A percentile compares a stretch with the other conserved stretches of the same genome.
Conservation (phyloP, 768 basidiomycete species). For the Mycena capillaripes region DNA sequence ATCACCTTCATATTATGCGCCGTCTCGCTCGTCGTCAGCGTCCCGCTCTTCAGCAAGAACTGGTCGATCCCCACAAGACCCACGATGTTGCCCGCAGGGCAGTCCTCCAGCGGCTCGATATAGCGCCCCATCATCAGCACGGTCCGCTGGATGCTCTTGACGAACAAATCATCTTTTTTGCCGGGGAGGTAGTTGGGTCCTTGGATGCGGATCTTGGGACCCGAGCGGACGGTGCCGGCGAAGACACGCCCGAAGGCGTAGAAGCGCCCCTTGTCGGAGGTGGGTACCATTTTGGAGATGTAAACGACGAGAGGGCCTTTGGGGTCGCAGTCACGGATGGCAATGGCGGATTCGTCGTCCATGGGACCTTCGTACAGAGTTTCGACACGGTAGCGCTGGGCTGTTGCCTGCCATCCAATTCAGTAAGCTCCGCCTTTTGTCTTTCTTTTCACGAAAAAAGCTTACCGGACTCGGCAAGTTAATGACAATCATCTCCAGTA, state of each 20-base stretch:
- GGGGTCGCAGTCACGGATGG: slow-evolving; percentile 98
- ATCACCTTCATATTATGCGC: slow-evolving; percentile 99
- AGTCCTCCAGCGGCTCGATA: slow-evolving; percentile 99
- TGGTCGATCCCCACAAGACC: slow-evolving; percentile 99
- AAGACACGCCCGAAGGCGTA: slow-evolving; percentile 99
- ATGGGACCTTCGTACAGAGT: slow-evolving; percentile 99
- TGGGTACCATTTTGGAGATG: slow-evolving; percentile 99
- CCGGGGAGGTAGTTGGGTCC: slow-evolving; percentile 99
- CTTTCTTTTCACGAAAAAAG: too few species aligned
- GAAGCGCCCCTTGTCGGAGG: slow-evolving; percentile 99
- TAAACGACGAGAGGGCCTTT: slow-evolving; percentile 97
- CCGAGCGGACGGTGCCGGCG: slow-evolving; percentile 96
- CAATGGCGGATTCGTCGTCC: slow-evolving; percentile 99
- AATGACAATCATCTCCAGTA: slow-evolving; percentile 99
- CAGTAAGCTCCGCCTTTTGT: too few species aligned
- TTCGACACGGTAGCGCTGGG: slow-evolving; percentile 98
- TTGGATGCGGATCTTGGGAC: slow-evolving; percentile 99
- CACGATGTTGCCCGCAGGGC: slow-evolving; percentile 98
- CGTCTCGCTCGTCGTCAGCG: slow-evolving; percentile 96
- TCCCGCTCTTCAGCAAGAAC: slow-evolving; percentile 99
- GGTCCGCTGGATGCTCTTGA: slow-evolving; percentile 98
- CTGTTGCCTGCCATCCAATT: slow-evolving; percentile 70
- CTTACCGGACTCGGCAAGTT: slow-evolving; percentile 90
- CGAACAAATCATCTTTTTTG: slow-evolving; percentile 97
- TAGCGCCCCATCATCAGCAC: slow-evolving; percentile 99